Conservation (phyloP, 345 rosid genomes). For the Viola odorata region DNA sequence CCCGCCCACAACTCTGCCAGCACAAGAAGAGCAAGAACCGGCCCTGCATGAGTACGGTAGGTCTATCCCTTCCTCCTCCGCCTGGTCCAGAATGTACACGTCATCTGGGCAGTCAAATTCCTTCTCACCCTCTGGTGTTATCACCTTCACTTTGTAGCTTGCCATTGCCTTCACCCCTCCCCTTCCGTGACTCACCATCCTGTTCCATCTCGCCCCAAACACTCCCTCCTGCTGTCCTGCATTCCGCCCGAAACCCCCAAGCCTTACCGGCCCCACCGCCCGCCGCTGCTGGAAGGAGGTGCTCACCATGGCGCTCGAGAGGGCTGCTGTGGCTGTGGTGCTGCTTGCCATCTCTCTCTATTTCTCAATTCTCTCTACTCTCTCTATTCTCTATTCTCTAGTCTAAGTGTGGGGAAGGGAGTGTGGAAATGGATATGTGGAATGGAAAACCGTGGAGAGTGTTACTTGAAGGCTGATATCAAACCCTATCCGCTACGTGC, state of each 20-base stretch:
- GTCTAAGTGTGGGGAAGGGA: background rate
- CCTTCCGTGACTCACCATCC: constrained; percentile 41
- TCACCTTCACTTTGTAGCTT: constrained; percentile 60
- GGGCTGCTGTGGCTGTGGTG: constrained; percentile 38
- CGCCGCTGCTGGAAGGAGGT: constrained; percentile 48
- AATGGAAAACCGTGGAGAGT: constrained; percentile 26
- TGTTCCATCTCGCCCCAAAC: constrained; percentile 17
- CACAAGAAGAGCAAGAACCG: constrained; percentile 87
- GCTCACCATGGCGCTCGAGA: constrained; percentile 57
- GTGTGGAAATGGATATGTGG: constrained; percentile 7
- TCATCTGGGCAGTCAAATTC: constrained; percentile 55
- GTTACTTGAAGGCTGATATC: constrained; percentile 15
- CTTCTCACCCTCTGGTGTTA: constrained; percentile 58
- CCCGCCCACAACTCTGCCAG: constrained; percentile 52
- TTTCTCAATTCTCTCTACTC: too few species aligned
- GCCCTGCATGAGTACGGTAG: constrained; percentile 96
- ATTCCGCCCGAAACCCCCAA: too few species aligned
- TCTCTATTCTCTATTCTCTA: too few species aligned
- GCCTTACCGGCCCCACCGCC: constrained; percentile 1
- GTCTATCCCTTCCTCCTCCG: constrained; percentile 71
- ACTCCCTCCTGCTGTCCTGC: too few species aligned
- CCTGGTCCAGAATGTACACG: constrained; percentile 56
- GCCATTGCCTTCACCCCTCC: constrained; percentile 62
- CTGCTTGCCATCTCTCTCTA: constrained; percentile 25
- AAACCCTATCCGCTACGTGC: constrained; percentile 62